Evolutionary conservation across 2,329 filamentous ascomycete species (phyloP).

Genomic region (Ophiosphaerella korrae): DNA sequence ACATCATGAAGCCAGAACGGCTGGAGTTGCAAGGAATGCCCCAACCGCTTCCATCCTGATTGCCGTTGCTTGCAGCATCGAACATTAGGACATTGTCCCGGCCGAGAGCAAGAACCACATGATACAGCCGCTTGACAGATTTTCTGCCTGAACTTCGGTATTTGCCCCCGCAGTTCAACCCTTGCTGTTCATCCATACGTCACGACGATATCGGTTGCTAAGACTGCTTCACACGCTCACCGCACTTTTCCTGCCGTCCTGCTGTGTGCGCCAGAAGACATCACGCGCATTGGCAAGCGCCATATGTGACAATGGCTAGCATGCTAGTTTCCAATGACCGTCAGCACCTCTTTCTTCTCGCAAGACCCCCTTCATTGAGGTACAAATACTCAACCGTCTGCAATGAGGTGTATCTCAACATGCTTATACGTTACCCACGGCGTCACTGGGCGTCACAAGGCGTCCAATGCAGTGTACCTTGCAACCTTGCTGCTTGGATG

Average conservation of each 20-base stretch:
- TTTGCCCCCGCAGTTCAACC: conserved; percentile 3
- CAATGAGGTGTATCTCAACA: neutral
- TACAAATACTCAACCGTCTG: neutral
- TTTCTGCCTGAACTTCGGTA: conserved; percentile 8
- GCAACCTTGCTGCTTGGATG: neutral
- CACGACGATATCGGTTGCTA: conserved; percentile 18
- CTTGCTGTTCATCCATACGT: conserved; percentile 15
- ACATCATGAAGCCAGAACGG: conserved; percentile 7
- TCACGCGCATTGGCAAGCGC: conserved; percentile 3
- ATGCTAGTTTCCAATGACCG: neutral
- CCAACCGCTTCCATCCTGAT: neutral
- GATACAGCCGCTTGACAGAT: conserved; percentile 7
- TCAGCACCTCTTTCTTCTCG: neutral
- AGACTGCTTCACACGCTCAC: conserved; percentile 18
- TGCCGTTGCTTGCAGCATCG: conserved; percentile 9
- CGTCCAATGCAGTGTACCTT: neutral
- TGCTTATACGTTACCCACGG: conserved; percentile 17
- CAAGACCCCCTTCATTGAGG: neutral
- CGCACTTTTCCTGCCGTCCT: conserved; percentile 18
- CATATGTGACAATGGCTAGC: neutral
- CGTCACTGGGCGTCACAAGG: conserved; percentile 22
- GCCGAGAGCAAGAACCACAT: neutral
- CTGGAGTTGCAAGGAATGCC: neutral
- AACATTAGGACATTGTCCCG: neutral
- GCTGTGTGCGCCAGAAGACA: conserved; percentile 2